Evolutionary conservation across 495 filamentous ascomycete species (phyloP), one percentile per base, ranked within the genome.

Genomic region (Aspergillus egyptiacus): DNA sequence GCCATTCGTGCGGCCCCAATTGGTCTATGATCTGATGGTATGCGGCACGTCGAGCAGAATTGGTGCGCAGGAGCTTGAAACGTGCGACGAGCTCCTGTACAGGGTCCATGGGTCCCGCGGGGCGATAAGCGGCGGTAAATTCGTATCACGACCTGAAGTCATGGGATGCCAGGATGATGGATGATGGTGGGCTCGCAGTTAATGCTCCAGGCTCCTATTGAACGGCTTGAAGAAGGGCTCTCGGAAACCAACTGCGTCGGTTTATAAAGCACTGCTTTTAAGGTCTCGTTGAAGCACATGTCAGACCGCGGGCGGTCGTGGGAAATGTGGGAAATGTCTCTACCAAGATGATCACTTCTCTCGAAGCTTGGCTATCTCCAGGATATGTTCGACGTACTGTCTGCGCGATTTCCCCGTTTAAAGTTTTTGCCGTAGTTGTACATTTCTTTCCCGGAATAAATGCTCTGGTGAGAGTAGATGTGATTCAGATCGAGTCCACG

Each of bases 1-100:
- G 59, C 61, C 62, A 64, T 57, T 71, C 69, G 37, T 62, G 34
- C 5, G 51, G 46, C 15, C 24, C n/a, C 24, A 71, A 51, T 19
- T 62, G 53, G 37, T 62, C 48, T 15, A 71, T 43, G 32, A 71
- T 48, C 9, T 51, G 53, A 38, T 57, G 54, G 19, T 53, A 53
- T 35, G 35, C 50, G 13, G 24, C 10, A 32, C 39, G 46, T 37
- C 54, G 50, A 36, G 50, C 54, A 13, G 38, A 31, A 9, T 30
- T 32, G 9, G 30, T 46, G 25, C 31, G 11, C 6, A 57, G 41
- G 1, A 37, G 13, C 19, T 53, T 50, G 30, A 57, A 57, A 6
- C 46, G 46, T 32, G 20, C 17, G 46, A 53, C 15, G 14, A 57
- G 40, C 23, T 57, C 46, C 11, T 41, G 49, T 34, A 50, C 14